Evolutionary conservation across 176 grass and related monocot species (phyloP), one percentile per base, ranked within the genome.

Genomic region (Carex myosuroides): DNA sequence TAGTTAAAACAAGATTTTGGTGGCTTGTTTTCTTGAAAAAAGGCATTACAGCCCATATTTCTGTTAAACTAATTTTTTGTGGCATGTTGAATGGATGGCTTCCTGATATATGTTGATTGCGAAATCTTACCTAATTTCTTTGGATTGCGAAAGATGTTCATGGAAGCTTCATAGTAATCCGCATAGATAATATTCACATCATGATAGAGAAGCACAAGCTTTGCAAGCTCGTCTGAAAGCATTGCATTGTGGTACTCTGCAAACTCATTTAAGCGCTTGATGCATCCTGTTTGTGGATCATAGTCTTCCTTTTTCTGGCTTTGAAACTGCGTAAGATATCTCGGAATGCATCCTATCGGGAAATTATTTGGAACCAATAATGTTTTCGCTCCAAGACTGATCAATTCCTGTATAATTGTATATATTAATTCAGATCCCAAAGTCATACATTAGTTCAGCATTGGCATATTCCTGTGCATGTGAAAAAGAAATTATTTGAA

Each of bases 351-450:
- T 2, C 93, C 96, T 18, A 93, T 93, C 22, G 96, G 96, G 54
- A 98, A 90, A 81, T 95, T 98, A 46, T 91, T 89, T 32, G 96
- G 96, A 67, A 98, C 88, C 14, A 98, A 57, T 73, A 98, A 81
- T 26, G 85, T 98, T 78, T 90, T 98, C 5, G 89, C 96, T 41
- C 96, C 96, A 21, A 86, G 83, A n/a, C 10, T 59, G 86, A 95
- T 92, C 85, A 98, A 79, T 81, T 95, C 89, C 96, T 98, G 46
- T 7, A 73, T 82, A 88, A 60, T 59, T 42, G 44, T 10, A 72
- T 10, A 72, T 44, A 61, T 60, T 6, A 57, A 22, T 72, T 16
- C 26, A 10, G 37, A 30, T 67, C 35, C 4, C 5, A 10, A 18
- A 0, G 56, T n/a, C 30, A 26, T 57, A 41, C 54, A 70, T 10